Base-by-base conservation (phyloP, 345 rosid genomes). In the Kandelia obovata region DNA sequence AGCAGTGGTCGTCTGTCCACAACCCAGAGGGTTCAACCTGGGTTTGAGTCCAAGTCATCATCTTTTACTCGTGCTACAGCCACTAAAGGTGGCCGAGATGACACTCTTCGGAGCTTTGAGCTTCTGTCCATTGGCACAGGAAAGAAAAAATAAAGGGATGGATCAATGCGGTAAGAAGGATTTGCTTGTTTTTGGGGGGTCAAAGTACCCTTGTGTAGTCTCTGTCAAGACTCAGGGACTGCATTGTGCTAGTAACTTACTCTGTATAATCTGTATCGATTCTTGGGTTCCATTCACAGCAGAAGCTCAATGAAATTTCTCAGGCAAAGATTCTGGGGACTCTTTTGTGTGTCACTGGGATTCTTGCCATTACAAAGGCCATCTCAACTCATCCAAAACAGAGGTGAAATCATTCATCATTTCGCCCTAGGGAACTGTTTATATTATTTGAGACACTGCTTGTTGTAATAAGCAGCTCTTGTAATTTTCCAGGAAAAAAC, bases 21-120 rank as follows among this genome's bases (percentile, higher is more conserved):
- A 68, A 75, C 83, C 32, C 92, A 89, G 30, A 83, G 95, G 71
- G 59, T 74, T 61, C 92, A 84, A 62, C 90, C 92, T 53, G 88
- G 88, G 17, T 68, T 75, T 4, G 96, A 86, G 63, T 67, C 85
- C n/a, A 86, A 81, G 72, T 81, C 86, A 34, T 66, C 82, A 1
- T 67, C 89, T 4, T 77, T 82, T 71, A 65, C 82, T 25, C 96
- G 91, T 57, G 81, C 78, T 7, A 61, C 81, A 6, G 66, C 80
- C 39, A 61, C 84, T 39, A 88, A 84, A 82, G 81, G 82, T 47
- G 73, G 62, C 58, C 81, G 82, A 5, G 87, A 86, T 61, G 90
- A 88, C 65, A 78, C 79, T 13, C 66, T 88, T 13, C 74, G 85
- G 77, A 88, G 86, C 83, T 85, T 90, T 55, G 93, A 90, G 77